Conservation (phyloP, 805 yeast genomes). For the Lipomyces starkeyi region DNA sequence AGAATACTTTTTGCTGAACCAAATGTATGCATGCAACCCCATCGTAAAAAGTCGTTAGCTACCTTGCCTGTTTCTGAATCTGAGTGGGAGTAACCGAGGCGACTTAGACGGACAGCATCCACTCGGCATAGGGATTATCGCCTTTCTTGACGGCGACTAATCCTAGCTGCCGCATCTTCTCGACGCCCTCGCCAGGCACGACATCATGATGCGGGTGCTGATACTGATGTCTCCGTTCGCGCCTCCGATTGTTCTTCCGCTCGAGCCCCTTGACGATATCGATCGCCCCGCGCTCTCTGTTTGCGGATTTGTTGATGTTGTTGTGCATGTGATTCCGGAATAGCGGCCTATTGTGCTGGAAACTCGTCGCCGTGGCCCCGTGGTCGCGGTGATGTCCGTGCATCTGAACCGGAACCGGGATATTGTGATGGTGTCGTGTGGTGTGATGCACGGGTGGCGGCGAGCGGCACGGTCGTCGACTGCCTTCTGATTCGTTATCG, state of each 20-base stretch:
- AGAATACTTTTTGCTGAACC: neutral
- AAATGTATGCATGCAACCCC: conserved; percentile 2
- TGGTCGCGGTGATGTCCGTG: conserved; percentile 8
- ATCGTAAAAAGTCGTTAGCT: neutral
- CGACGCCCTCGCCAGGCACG: conserved; percentile 40
- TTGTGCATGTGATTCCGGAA: neutral
- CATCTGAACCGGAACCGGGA: neutral
- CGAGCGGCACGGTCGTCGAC: conserved; percentile 9
- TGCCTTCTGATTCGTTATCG: conserved; percentile 12
- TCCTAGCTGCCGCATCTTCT: conserved; percentile 40
- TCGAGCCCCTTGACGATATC: conserved; percentile 39
- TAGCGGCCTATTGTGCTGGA: conserved; percentile 21
- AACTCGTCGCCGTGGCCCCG: conserved; percentile 13
- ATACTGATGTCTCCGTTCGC: conserved; percentile 28
- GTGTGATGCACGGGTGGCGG: conserved; percentile 10
- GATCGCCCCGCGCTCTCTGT: conserved; percentile 32
- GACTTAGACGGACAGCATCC: conserved; percentile 32
- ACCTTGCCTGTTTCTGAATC: neutral
- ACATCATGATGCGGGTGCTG: conserved; percentile 21
- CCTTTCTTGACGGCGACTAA: conserved; percentile 34
- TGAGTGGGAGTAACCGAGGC: neutral
- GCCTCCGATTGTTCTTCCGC: conserved; percentile 30
- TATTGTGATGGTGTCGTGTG: neutral
- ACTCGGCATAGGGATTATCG: conserved; percentile 36
- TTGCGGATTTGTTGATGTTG: neutral